A percentile compares a stretch with the other conserved stretches of the same genome.
phyloP scores from a whole-genome alignment of 371 early-diverging fungal genomes.

The Rhizopus arrhizus region DNA sequence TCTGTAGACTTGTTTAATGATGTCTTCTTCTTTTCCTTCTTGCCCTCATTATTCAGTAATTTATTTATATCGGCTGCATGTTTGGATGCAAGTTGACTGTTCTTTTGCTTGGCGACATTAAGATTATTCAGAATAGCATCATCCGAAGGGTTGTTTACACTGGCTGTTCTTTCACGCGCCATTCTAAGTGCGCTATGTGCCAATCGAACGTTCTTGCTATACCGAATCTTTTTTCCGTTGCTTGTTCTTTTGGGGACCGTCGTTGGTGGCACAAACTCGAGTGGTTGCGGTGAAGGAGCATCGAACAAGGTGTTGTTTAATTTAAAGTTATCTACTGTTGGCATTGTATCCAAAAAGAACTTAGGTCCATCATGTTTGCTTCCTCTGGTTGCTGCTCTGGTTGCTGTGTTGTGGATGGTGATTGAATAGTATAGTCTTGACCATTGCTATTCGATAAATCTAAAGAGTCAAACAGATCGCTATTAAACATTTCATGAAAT shows the following conservation, averaged over 20 bases:
- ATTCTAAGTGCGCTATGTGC: conserved; percentile 44
- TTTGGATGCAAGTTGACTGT: conserved; percentile 15
- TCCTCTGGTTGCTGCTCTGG: neutral
- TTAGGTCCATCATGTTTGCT: conserved; percentile 22
- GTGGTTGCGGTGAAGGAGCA: conserved; percentile 18
- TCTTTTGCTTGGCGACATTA: conserved; percentile 20
- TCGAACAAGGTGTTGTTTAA: conserved; percentile 1
- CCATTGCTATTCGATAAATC: conserved; percentile 12
- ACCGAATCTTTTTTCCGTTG: conserved; percentile 49
- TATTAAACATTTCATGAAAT: conserved; percentile 41
- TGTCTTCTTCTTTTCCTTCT: conserved; percentile 1
- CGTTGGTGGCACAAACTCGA: conserved; percentile 23
- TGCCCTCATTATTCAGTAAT: conserved; percentile 14
- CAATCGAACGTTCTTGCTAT: conserved; percentile 41
- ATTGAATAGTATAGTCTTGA: conserved; percentile 1
- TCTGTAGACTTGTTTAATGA: neutral
- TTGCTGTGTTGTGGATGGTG: neutral
- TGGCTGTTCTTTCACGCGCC: conserved; percentile 35
- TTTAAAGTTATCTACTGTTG: conserved; percentile 1
- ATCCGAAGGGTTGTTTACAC: conserved; percentile 20
- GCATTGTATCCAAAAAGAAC: conserved; percentile 15
- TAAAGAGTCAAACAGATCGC: conserved; percentile 26
- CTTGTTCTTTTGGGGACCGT: conserved; percentile 40
- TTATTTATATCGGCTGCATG: conserved; percentile 21
- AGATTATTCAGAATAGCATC: conserved; percentile 30